These are phyloP conservation scores for Prinsepia uniflora DNA, from an alignment of 306 rosid species.

Conservation along the genomic window DNA sequence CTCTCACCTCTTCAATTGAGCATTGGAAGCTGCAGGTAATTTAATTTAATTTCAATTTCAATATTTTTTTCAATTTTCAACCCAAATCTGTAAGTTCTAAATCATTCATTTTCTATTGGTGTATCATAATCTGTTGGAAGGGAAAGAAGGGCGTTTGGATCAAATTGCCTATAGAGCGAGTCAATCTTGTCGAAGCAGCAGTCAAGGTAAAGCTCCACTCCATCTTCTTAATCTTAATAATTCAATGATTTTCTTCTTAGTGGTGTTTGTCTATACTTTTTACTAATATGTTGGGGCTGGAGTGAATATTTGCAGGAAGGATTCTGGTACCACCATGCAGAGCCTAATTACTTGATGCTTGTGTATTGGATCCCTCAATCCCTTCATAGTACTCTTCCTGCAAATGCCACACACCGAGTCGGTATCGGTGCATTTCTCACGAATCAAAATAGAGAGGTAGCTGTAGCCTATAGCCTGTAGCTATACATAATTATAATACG, in stretches of 20 bases:
- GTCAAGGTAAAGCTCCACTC: conserved; percentile 47
- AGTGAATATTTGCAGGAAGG: conserved; percentile 52
- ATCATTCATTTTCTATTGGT: background rate
- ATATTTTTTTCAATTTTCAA: too few species aligned
- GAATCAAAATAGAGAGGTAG: conserved; percentile 70
- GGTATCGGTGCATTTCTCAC: conserved; percentile 66
- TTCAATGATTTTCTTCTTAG: background rate
- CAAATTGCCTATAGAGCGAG: conserved; percentile 58
- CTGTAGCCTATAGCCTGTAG: background rate
- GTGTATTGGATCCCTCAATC: conserved; percentile 72
- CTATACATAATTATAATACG: background rate
- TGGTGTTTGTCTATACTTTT: background rate
- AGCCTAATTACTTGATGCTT: conserved; percentile 77
- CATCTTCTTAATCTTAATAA: background rate
- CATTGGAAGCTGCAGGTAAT: conserved; percentile 13
- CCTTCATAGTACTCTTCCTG: conserved; percentile 52
- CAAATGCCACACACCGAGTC: conserved; percentile 76
- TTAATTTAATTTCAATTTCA: background rate
- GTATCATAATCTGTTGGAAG: conserved; percentile 29
- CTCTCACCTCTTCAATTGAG: background rate
- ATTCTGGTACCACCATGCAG: conserved; percentile 89
- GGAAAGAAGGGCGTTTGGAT: conserved; percentile 72
- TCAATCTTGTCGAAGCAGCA: conserved; percentile 52
- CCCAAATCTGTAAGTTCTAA: too few species aligned
- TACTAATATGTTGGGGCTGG: background rate